A percentile compares a stretch with the other conserved stretches of the same genome.
These are phyloP conservation scores for Calonectria henricotiae DNA, from an alignment of 2,329 filamentous ascomycete genomes.

Conservation along the genomic window DNA sequence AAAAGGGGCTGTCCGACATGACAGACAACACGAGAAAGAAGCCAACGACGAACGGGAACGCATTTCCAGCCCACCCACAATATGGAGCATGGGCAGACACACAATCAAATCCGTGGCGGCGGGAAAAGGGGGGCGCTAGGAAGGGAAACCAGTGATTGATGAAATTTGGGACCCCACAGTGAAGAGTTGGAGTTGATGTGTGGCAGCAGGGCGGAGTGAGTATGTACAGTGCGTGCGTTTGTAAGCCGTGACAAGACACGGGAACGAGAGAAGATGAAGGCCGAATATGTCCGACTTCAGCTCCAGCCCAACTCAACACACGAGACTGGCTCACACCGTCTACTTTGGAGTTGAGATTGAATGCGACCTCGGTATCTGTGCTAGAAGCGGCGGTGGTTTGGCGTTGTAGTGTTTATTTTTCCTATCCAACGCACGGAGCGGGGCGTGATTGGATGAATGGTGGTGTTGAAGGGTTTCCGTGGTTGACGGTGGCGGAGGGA, in stretches of 20 bases:
- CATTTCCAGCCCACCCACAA: conserved; percentile 33
- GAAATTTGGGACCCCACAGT: conserved; percentile 53
- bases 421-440: conserved; percentile 1
- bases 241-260: conserved; percentile 4
- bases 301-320: neutral
- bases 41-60: conserved; percentile 22
- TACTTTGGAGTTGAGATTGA: conserved; percentile 5
- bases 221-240: conserved; percentile 15
- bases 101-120: conserved; percentile 44
- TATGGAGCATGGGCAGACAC: conserved; percentile 41
- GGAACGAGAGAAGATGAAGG: conserved; percentile 39
- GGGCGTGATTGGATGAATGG: conserved; percentile 13
- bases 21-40: conserved; percentile 27
- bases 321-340: conserved; percentile 1
- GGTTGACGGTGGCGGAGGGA: neutral
- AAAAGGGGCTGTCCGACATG: conserved; percentile 22
- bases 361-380: conserved; percentile 17
- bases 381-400: conserved; percentile 5
- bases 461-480: conserved; percentile 5
- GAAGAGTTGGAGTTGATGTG: conserved; percentile 44
- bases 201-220: conserved; percentile 17
- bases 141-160: conserved; percentile 36
- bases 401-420: conserved; percentile 15
- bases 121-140: conserved; percentile 50
- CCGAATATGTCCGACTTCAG: conserved; percentile 23